Evolutionary conservation across 225 moss, liverwort and hornwort genomes (phyloP), one percentile per base, ranked within the genome.

Genomic region (Polytrichum formosum): DNA sequence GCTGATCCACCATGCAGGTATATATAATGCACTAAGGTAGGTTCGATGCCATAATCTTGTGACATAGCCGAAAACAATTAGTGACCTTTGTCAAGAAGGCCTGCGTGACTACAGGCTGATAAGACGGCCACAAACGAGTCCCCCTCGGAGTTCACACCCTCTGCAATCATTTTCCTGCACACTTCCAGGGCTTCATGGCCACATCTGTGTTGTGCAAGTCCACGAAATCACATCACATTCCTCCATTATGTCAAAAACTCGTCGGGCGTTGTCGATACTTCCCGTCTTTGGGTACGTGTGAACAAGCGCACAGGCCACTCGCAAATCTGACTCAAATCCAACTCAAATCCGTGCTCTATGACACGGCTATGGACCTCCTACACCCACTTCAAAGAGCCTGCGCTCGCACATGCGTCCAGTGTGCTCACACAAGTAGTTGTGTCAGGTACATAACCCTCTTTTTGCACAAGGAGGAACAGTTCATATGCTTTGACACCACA

Each of bases 1-100:
- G 61, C 8, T 26, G 61, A 62, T 62, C 61, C 61, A 62, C 61
- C 61, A 26, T 62, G 61, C 61, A 62, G 10, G n/a, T 25, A 25
- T 25, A 25, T 62, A 62, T 23, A 62, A 62, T 62, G 23, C 61
- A 62, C 26, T 22, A 21, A 0, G 0, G 21, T 28, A 66, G 66
- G 31, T 66, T 20, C 5, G 21, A 66, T 27, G 27, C 56, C 55
- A 55, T 6, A 69, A 55, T 55, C 28, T 56, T 55, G 28, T 5
- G 53, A 26, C 69, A 56, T 55, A 9, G 69, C 69, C 18, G 26
- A 28, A 69, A 69, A 55, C 55, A 21, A 17, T 21, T 28, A 56
- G 30, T 29, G 56, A 33, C 55, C 69, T 69, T 69, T 29, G 56
- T 28, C 69, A 69, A 69, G 55, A 28, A 56, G 69, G 69, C 69